Evolutionary conservation across 768 basidiomycete genomes (phyloP).

Genomic region (Suillus subaureus): DNA sequence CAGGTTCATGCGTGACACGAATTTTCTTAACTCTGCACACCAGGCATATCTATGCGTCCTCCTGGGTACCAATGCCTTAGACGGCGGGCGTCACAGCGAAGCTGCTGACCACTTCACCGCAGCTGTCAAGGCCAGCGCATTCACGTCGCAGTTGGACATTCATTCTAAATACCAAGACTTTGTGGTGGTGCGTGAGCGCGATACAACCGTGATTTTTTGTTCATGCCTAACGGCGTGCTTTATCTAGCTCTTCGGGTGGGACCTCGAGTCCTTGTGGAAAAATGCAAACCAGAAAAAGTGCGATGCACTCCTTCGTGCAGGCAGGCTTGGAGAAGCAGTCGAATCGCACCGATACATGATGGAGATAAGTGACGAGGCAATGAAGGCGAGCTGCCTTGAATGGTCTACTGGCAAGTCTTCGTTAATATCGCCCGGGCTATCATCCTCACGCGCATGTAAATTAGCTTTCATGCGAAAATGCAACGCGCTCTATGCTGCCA

Average conservation of each 20-base stretch:
- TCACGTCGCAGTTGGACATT: not conserved
- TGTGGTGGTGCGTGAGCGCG: not conserved
- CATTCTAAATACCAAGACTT: not conserved
- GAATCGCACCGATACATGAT: conserved; percentile 1
- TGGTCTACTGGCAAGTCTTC: not conserved
- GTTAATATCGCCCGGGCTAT: not conserved
- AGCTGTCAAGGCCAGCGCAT: not conserved
- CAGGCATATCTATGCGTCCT: not conserved
- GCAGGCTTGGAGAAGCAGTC: not conserved
- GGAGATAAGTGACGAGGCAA: not conserved
- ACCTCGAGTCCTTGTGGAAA: not conserved
- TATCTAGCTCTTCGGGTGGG: conserved; percentile 1
- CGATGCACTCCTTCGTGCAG: not conserved
- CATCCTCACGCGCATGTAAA: not conserved
- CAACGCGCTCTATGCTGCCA: not conserved
- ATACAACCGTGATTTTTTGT: not conserved
- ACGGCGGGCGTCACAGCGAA: not conserved
- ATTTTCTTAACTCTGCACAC: not conserved
- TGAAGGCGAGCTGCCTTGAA: not conserved
- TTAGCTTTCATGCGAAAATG: not conserved
- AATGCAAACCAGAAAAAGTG: not conserved
- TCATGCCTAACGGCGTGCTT: no score
- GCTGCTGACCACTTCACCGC: not conserved
- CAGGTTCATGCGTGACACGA: not conserved
- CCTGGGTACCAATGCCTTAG: not conserved